Percentiles rank a stretch among this genome's conserved stretches.
phyloP scores from a whole-genome alignment of 495 filamentous ascomycete genomes.

The Daldinia childiae region DNA sequence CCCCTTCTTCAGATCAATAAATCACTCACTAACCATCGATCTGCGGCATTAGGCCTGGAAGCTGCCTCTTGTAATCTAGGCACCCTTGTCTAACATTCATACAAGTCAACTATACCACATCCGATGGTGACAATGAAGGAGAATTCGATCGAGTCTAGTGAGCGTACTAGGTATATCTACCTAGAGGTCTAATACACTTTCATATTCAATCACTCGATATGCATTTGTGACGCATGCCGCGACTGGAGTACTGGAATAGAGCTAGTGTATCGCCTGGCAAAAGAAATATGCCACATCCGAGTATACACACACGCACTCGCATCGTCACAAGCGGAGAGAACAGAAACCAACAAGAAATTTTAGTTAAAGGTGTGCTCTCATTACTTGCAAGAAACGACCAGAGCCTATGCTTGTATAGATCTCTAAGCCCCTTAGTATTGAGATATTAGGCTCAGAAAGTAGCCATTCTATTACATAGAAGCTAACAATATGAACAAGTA shows the following conservation, averaged over 20 bases:
- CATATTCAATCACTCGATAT: background rate
- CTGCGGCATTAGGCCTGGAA: background rate
- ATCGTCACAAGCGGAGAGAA: background rate
- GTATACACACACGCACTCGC: background rate
- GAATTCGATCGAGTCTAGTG: background rate
- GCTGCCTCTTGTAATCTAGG: background rate
- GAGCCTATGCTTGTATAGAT: background rate
- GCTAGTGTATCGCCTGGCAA: background rate
- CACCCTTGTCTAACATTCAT: background rate
- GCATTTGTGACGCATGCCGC: too few species aligned
- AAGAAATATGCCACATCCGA: background rate
- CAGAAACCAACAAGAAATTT: background rate
- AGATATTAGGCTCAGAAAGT: constrained; percentile 55
- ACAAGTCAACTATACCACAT: background rate
- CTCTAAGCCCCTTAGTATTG: constrained; percentile 20
- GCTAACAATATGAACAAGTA: background rate
- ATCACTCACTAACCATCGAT: background rate
- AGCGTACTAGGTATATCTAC: background rate
- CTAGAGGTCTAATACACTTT: background rate
- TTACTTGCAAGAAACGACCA: background rate
- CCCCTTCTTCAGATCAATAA: background rate
- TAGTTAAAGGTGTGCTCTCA: background rate
- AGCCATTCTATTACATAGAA: background rate
- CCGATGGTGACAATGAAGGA: background rate
- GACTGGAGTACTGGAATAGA: too few species aligned